These are phyloP conservation scores for Geosiphon pyriformis DNA, from an alignment of 192 early-diverging fungal species.

Conservation along the genomic window DNA sequence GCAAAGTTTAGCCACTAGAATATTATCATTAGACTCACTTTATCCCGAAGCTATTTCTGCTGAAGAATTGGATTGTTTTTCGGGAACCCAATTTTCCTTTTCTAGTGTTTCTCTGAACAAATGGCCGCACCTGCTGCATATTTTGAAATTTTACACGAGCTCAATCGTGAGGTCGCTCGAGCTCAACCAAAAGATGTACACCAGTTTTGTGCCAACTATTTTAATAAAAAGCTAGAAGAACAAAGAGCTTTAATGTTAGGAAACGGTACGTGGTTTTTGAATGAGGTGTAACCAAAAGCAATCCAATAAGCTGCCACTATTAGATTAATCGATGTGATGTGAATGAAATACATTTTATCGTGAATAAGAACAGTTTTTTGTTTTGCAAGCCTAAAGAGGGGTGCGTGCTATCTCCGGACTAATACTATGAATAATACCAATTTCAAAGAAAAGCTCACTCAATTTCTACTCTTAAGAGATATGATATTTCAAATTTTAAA, in stretches of 20 bases:
- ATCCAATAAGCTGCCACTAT: too few species aligned
- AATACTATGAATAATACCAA: too few species aligned
- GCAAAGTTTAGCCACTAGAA: not conserved
- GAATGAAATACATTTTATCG: too few species aligned
- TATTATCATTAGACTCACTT: not conserved
- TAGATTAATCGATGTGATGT: too few species aligned
- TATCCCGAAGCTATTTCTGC: not conserved
- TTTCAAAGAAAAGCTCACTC: too few species aligned
- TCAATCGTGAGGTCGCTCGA: slow-evolving; percentile 72
- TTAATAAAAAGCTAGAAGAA: slow-evolving; percentile 79
- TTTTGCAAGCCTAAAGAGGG: too few species aligned
- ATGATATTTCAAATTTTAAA: too few species aligned
- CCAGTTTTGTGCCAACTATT: slow-evolving; percentile 90
- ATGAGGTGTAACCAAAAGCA: too few species aligned
- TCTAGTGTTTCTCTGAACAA: not conserved
- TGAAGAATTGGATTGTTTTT: not conserved
- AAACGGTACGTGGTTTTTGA: slow-evolving; percentile 23
- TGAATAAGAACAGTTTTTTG: too few species aligned
- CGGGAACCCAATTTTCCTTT: not conserved
- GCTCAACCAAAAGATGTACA: slow-evolving; percentile 81
- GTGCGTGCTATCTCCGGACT: too few species aligned
- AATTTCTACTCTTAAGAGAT: too few species aligned
- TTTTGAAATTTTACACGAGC: slow-evolving; percentile 70
- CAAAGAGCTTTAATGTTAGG: slow-evolving; percentile 52
- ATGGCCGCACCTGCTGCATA: slow-evolving; percentile 33